Base-by-base conservation (phyloP, 2,329 filamentous ascomycete genomes). In the Truncatella angustata region DNA sequence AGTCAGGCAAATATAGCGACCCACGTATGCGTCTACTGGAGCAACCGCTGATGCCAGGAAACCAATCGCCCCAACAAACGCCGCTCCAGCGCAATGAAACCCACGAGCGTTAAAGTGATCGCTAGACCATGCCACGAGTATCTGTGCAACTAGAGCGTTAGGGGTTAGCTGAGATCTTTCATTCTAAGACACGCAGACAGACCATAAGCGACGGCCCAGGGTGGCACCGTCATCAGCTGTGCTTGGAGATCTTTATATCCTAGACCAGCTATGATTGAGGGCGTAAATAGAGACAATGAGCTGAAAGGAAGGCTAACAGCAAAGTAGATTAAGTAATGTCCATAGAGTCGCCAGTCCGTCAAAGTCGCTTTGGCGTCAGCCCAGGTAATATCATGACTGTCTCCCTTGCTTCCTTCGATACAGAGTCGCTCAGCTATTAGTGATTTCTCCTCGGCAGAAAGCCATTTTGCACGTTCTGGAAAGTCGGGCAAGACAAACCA, bases 1-100 rank as follows among this genome's bases (percentile, higher is more conserved):
- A 28, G 90, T 86, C 9, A 90, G 76, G 55, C 84, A 87, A 32
- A 82, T 86, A 63, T 90, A 90, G n/a, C 87, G 81, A 14, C 68
- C 63, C 9, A 73, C 58, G 60, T 86, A 89, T 3, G 80, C 75
- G 37, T 81, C 72, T 0, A 83, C 68, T 0, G 87, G 84, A 2
- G 89, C 74, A 2, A 82, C 70, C 1, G 84, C 86, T 0, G 86
- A 87, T 0, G 78, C 77, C 24, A 88, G 74, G 65, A 89, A 77
- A 4, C 74, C 75, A 16, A 70, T 58, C 4, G 71, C 76, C 3
- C 76, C 77, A 3, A 79, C 64, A 2, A 73, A 50, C 4, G 77
- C 72, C 12, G 73, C 65, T 2, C 58, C 66, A 1, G 75, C 74
- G 5, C 72, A 73, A 55, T 78, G 75, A 12, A 71, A 56, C 26